Conservation (phyloP, 768 basidiomycete genomes). For the Boletus rex-veris region DNA sequence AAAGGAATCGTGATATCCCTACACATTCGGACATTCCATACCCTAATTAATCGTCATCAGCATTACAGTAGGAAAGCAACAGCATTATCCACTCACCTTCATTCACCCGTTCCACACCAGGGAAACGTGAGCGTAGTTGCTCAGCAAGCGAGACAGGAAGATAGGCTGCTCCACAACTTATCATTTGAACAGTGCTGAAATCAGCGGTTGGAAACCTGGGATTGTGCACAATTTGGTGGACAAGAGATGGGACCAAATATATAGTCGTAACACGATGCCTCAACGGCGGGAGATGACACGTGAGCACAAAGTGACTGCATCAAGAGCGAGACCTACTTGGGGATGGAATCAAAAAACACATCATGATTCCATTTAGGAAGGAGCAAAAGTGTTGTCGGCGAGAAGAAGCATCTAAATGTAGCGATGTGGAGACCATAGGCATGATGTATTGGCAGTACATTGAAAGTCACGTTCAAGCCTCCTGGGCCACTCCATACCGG, state of each 20-base stretch:
- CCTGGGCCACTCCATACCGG: slow-evolving; percentile 39
- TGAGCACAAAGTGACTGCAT: not conserved
- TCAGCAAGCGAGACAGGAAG: slow-evolving; percentile 53
- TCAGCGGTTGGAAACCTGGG: slow-evolving; percentile 44
- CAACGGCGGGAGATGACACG: not conserved
- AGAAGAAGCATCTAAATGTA: slow-evolving; percentile 45
- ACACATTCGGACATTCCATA: slow-evolving; percentile 74
- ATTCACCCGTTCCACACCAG: slow-evolving; percentile 30
- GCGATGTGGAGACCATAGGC: slow-evolving; percentile 56
- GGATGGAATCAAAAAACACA: slow-evolving; percentile 47
- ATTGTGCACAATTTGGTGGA: slow-evolving; percentile 63
- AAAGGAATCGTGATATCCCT: slow-evolving; percentile 23
- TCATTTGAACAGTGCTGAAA: slow-evolving; percentile 44
- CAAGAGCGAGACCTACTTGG: slow-evolving; percentile 44
- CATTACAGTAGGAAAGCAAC: not conserved
- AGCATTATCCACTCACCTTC: slow-evolving; percentile 42
- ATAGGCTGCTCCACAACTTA: slow-evolving; percentile 62
- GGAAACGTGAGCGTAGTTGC: slow-evolving; percentile 38
- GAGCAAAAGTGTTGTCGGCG: slow-evolving; percentile 48
- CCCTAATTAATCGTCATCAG: slow-evolving; percentile 36
- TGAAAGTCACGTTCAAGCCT: slow-evolving; percentile 47
- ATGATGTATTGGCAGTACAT: slow-evolving; percentile 68
- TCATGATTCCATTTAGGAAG: slow-evolving; percentile 61
- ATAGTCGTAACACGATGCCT: slow-evolving; percentile 56
- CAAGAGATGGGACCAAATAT: slow-evolving; percentile 56